phyloP scores from a whole-genome alignment of 441 rosid species.

The Mallotus japonicus region DNA sequence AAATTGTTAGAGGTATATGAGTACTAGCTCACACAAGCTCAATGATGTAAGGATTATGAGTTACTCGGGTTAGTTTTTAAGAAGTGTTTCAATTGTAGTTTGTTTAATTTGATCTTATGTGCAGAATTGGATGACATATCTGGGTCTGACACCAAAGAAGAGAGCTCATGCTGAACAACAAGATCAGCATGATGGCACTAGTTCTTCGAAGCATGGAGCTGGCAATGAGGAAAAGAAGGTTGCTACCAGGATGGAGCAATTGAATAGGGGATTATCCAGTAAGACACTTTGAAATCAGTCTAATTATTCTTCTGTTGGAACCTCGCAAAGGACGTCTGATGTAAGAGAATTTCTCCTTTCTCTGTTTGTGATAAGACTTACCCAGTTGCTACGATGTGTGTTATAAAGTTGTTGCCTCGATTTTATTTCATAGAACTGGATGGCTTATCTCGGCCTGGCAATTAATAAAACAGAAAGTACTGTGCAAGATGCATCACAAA shows the following conservation, averaged over 20 bases:
- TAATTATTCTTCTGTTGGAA: constrained; percentile 10
- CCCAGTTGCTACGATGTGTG: not conserved
- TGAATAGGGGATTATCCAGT: not conserved
- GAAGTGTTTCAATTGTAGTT: too few species aligned
- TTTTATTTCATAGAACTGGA: constrained; percentile 29
- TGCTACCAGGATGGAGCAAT: not conserved
- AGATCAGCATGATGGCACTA: too few species aligned
- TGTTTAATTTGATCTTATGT: too few species aligned
- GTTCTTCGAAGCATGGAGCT: too few species aligned
- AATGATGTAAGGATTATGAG: too few species aligned
- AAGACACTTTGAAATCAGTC: constrained; percentile 8
- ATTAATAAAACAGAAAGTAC: constrained; percentile 19
- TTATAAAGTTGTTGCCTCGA: constrained; percentile 7
- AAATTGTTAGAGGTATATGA: too few species aligned
- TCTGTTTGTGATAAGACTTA: not conserved
- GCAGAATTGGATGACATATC: too few species aligned
- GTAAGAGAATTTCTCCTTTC: constrained; percentile 21
- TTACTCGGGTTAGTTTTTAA: too few species aligned
- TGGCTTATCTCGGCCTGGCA: constrained; percentile 32
- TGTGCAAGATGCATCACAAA: constrained; percentile 12
- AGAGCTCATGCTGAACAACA: too few species aligned
- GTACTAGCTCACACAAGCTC: too few species aligned
- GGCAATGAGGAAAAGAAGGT: constrained; percentile 38
- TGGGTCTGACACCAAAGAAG: constrained; percentile 17
- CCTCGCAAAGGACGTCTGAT: constrained; percentile 27